These are phyloP conservation scores for Fusarium poae DNA, from an alignment of 2,329 filamentous ascomycete genomes.

Conservation along the genomic window DNA sequence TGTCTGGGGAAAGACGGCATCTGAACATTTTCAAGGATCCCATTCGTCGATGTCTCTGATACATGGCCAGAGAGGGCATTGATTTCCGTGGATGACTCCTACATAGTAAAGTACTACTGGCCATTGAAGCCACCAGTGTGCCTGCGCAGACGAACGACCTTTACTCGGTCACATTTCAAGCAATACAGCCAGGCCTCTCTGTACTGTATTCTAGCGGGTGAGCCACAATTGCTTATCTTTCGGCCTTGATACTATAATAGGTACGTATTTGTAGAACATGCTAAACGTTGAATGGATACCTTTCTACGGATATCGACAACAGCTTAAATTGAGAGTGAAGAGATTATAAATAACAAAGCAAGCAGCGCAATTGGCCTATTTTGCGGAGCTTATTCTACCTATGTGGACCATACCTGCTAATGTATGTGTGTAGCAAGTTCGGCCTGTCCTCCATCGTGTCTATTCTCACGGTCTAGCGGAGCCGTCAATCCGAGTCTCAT, in stretches of 20 bases:
- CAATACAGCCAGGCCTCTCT: conserved; percentile 25
- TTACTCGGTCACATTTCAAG: conserved; percentile 31
- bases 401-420: conserved; percentile 28
- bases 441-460: conserved; percentile 15
- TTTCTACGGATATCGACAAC: conserved; percentile 30
- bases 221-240: conserved; percentile 46
- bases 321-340: conserved; percentile 45
- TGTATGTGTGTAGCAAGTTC: conserved; percentile 47
- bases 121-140: conserved; percentile 1
- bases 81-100: conserved; percentile 17
- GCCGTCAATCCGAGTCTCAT: conserved; percentile 31
- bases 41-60: conserved; percentile 14
- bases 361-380: conserved; percentile 31
- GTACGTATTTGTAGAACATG: conserved; percentile 14
- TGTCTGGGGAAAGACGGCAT: conserved; percentile 24
- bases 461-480: conserved; percentile 40
- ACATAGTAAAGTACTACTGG: conserved; percentile 1
- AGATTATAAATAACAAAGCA: conserved; percentile 51
- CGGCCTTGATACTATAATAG: conserved; percentile 19
- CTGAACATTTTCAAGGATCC: conserved; percentile 28
- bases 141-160: conserved; percentile 2
- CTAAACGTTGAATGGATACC: conserved; percentile 36
- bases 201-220: conserved; percentile 42
- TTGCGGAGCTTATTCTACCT: conserved; percentile 37
- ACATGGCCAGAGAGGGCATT: conserved; percentile 28